Evolutionary conservation across 2,329 filamentous ascomycete genomes (phyloP).

Genomic region (Elsinoe arachidis): DNA sequence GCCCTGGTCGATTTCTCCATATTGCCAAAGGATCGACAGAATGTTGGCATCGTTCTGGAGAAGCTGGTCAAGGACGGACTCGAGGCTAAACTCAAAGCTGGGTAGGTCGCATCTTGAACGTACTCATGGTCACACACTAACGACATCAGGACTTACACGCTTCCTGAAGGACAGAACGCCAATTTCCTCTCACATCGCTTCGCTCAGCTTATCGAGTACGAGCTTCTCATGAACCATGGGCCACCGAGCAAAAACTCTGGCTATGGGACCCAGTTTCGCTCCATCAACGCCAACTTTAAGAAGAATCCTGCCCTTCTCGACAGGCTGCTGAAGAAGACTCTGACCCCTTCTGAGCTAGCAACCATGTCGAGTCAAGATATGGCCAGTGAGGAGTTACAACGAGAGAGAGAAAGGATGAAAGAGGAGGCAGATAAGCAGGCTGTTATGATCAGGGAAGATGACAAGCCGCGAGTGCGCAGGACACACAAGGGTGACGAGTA

Average conservation of each 20-base stretch:
- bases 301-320: constrained; percentile 71
- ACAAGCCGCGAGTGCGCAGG: constrained; percentile 69
- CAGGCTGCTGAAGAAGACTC: constrained; percentile 61
- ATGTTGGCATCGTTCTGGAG: constrained; percentile 59
- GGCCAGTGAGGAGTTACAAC: constrained; percentile 81
- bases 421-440: constrained; percentile 74
- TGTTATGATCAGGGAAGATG: constrained; percentile 63
- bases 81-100: constrained; percentile 56
- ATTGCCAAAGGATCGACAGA: constrained; percentile 58
- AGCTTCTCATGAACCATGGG: constrained; percentile 48
- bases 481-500: constrained; percentile 95
- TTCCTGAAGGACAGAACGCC: constrained; percentile 55
- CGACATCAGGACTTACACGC: constrained; percentile 38
- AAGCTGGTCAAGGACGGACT: constrained; percentile 62
- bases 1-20: constrained; percentile 35
- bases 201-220: constrained; percentile 71
- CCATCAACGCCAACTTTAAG: constrained; percentile 79
- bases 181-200: constrained; percentile 60
- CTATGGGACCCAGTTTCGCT: constrained; percentile 60
- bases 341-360: constrained; percentile 70
- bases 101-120: constrained; percentile 24
- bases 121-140: background rate
- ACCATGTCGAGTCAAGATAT: constrained; percentile 85
- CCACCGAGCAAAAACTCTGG: constrained; percentile 40
- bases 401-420: constrained; percentile 66